Evolutionary conservation across 2,329 filamentous ascomycete genomes (phyloP), one percentile per base, ranked within the genome.

Genomic region (Fusarium sp.): DNA sequence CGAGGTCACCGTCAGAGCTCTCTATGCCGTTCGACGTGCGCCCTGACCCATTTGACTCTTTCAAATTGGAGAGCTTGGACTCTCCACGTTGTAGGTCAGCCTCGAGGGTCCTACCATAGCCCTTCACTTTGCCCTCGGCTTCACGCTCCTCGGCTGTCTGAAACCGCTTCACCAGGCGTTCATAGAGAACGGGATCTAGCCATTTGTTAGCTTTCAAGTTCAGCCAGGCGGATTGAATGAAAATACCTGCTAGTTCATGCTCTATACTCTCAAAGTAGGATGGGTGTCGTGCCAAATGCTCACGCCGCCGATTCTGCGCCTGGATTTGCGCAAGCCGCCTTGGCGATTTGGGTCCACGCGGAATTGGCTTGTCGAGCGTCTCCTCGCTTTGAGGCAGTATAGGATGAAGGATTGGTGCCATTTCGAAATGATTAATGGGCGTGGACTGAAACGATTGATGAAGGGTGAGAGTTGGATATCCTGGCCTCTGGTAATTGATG

Each of bases 151-250:
- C 86, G 4, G 92, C 84, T 1, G 92, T 92, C 74, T 95, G 94
- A 81, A 95, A 95, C 61, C 90, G 91, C 62, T 94, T 91, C 69
- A 98, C 89, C 27, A 97, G 87, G 63, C 90, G 89, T 81, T 97
- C 94, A 85, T 97, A 97, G 35, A 97, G 88, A 10, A 96, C 85
- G 1, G 95, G 94, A 83, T 97, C 94, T 88, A n/a, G 45, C 39
- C 41, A 22, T 37, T 58, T 64, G 68, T 65, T 45, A 75, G 67
- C 69, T 61, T 64, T 24, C 43, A 43, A 54, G 56, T 31, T 11
- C 41, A 35, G 20, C 6, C 52, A 24, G 62, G 63, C 45, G 20
- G 35, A 18, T 54, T 58, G 45, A 39, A 41, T 33, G 10, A 52
- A 27, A 48, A 37, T 77, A 89, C 88, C 85, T 27, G 87, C 86